These are phyloP conservation scores for Xylaria flabelliformis DNA, from an alignment of 495 filamentous ascomycete species.

Conservation along the genomic window DNA sequence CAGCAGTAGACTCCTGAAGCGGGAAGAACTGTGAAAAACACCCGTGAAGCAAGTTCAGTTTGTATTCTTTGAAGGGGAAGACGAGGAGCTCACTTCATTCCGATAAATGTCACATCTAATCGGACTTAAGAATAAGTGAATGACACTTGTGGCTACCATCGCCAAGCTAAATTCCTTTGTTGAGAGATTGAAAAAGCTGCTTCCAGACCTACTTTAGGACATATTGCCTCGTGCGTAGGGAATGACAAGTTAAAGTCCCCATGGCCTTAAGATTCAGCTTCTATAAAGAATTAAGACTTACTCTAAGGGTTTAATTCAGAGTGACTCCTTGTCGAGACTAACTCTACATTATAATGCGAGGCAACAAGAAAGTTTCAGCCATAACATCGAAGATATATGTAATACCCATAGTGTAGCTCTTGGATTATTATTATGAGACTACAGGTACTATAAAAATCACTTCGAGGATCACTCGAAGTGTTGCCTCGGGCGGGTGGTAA, in stretches of 20 bases:
- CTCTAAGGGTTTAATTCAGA: not conserved
- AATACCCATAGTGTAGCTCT: not conserved
- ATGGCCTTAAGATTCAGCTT: not conserved
- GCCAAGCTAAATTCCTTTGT: not conserved
- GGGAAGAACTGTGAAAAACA: not conserved
- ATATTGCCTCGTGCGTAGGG: not conserved
- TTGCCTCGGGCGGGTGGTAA: not conserved
- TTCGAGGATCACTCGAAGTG: too few species aligned
- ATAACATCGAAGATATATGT: not conserved
- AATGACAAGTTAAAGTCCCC: too few species aligned
- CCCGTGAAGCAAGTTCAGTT: not conserved
- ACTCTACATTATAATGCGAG: not conserved
- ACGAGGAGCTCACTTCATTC: not conserved
- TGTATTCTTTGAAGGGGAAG: not conserved
- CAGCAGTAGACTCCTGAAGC: not conserved
- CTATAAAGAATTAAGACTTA: not conserved
- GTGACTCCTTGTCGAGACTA: not conserved
- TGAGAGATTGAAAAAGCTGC: not conserved
- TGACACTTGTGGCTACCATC: too few species aligned
- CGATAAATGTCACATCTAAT: not conserved
- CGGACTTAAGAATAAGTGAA: too few species aligned
- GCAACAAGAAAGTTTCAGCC: not conserved
- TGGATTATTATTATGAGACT: not conserved
- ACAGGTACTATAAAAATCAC: not conserved
- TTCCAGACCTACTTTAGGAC: not conserved